Evolutionary conservation across 179 eudicot genomes (phyloP), one percentile per base, ranked within the genome.

Genomic region (Spinacia oleracea): DNA sequence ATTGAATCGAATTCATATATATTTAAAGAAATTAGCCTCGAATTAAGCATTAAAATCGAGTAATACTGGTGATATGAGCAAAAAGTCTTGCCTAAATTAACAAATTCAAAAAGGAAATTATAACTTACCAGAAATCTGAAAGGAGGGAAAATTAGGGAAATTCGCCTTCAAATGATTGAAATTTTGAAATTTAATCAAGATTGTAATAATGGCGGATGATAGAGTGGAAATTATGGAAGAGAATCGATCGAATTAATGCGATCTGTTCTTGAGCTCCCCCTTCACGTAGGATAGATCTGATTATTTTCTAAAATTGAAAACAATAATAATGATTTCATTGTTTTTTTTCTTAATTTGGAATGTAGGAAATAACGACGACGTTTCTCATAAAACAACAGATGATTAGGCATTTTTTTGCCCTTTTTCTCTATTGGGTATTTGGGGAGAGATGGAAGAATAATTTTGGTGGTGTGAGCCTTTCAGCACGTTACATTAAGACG

Each of bases 231-330:
- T 56, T 66, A 45, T 43, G 79, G 75, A 68, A 43, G 74, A 45
- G 74, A 45, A 32, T 58, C 18, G 69, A 80, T 74, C 70, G 60
- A 74, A 75, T 63, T 80, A 14, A 48, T 31, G 25, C 66, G 60
- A 56, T 42, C 35, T 66, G 74, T 40, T 43, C 27, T 68, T 70
- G 21, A 79, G 64, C 77, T 34, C 50, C 69, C 34, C 34, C 3
- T 29, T 16, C n/a, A 79, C 66, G 73, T 73, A 67, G 34, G 48
- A 55, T 67, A 60, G 75, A 74, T 79, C 73, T 73, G 56, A 58
- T 56, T 58, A 43, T 40, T 6, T 34, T n/a, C 38, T 27, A 15
- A 46, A 48, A 25, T 10, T 55, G 1, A 18, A 9, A 68, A 42
- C 5, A 14, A 56, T 15, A 14, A 56, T n/a, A 18, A 6, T n/a